Evolutionary conservation across 495 filamentous ascomycete genomes (phyloP), one percentile per base, ranked within the genome.

Genomic region (Podospora fimiseda): DNA sequence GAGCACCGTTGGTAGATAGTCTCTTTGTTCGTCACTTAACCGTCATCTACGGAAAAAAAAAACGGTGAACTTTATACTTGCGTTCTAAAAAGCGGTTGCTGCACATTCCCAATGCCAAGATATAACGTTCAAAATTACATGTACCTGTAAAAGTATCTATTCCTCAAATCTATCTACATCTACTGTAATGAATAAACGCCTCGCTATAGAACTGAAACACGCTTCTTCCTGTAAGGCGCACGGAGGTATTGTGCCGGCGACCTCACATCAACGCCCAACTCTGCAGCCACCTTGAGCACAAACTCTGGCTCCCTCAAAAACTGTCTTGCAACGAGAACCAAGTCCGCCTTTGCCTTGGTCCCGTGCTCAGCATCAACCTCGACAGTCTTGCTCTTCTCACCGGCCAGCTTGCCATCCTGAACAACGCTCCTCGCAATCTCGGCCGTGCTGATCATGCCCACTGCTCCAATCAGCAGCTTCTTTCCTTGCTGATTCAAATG

Each of bases 271-370:
- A 87, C 80, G 19, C 76, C 80, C 16, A 89, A 56, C 60, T 78
- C 64, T 52, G 79, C 73, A 9, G 85, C 85, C 18, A 76, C 73
- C 36, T 70, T 76, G 18, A 85, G 55, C 41, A 84, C 79, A 74
- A 84, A 86, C 58, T 86, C 81, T 1, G 84, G 80, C 60, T 88
- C 84, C 19, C 83, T 72, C 60, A 88, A 58, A 53, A 83, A 83
- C 64, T 87, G 82, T 20, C 83, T 70, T 1, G 74, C 86, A 3
- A 83, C 65, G 6, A 89, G 61, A n/a, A 86, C 80, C 11, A 79
- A 62, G 66, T 89, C 85, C 2, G 80, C 83, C 61, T 76, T 72
- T 0, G 82, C 71, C 30, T 50, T 66, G 37, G 65, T 62, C 0
- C 75, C 76, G 1, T 71, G 52, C 41, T 74, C 67, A 9, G 71